Percentiles rank a stretch among this genome's conserved stretches.
Evolutionary conservation across 768 basidiomycete genomes (phyloP).

Genomic region (Daedaleopsis nitida): DNA sequence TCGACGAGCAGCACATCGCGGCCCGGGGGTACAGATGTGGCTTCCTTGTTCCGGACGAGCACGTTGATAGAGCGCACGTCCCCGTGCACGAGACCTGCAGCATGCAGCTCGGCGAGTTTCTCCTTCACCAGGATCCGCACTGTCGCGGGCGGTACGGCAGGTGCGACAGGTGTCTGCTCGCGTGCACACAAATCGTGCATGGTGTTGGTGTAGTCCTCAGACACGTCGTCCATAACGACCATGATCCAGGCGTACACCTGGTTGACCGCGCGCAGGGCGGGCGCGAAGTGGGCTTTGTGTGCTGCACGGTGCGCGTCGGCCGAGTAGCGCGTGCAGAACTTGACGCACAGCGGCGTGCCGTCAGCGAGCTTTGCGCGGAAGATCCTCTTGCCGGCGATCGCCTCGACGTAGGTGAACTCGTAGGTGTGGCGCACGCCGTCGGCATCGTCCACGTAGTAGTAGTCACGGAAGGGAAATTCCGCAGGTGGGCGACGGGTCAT

Average conservation of each 20-base stretch:
- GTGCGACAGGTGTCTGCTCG: neutral
- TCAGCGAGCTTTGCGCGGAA: neutral
- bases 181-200: neutral
- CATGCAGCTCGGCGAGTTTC: neutral
- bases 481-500: neutral
- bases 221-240: conserved; percentile 7
- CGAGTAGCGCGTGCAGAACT: conserved; percentile 5
- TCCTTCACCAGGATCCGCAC: neutral
- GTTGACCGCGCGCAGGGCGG: conserved; percentile 2
- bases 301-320: conserved; percentile 1
- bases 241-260: conserved; percentile 6
- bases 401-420: neutral
- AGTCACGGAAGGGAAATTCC: conserved; percentile 4
- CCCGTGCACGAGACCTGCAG: neutral
- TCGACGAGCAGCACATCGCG: conserved; percentile 1
- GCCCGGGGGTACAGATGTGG: neutral
- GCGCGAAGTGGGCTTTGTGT: neutral
- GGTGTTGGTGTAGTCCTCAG: neutral
- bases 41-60: conserved; percentile 2
- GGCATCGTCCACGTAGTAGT: neutral
- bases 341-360: neutral
- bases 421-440: neutral
- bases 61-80: conserved; percentile 3
- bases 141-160: neutral
- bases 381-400: neutral